Evolutionary conservation across 768 basidiomycete species (phyloP).

Genomic region (Leucocoprinus sp.): DNA sequence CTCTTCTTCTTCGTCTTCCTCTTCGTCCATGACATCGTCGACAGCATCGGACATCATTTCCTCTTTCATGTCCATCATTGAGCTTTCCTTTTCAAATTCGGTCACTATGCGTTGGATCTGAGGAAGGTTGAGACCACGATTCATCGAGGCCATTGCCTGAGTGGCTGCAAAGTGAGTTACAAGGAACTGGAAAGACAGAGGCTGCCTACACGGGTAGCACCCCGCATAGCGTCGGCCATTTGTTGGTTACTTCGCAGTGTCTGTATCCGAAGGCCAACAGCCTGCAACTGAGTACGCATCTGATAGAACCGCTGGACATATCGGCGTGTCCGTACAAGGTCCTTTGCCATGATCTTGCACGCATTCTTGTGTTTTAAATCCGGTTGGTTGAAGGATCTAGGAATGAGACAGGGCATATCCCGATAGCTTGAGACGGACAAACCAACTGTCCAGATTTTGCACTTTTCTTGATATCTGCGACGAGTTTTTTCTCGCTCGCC

Average conservation of each 20-base stretch:
- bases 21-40: slow-evolving; percentile 95
- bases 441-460: slow-evolving; percentile 96
- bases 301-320: slow-evolving; percentile 98
- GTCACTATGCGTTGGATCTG: slow-evolving; percentile 94
- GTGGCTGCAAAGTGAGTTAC: slow-evolving; percentile 4
- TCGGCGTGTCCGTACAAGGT: slow-evolving; percentile 90
- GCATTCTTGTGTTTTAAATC: slow-evolving; percentile 83
- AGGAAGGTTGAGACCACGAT: slow-evolving; percentile 90
- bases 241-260: slow-evolving; percentile 95
- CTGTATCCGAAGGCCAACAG: slow-evolving; percentile 91
- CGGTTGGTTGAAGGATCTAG: slow-evolving; percentile 13
- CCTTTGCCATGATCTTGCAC: slow-evolving; percentile 99
- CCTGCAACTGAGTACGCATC: slow-evolving; percentile 97
- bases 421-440: slow-evolving; percentile 16
- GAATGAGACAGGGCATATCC: background rate
- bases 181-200: slow-evolving; percentile 5
- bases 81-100: slow-evolving; percentile 95
- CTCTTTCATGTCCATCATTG: slow-evolving; percentile 99
- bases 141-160: slow-evolving; percentile 98
- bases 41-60: slow-evolving; percentile 99
- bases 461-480: slow-evolving; percentile 92
- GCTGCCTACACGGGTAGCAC: slow-evolving; percentile 81
- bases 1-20: slow-evolving; percentile 95
- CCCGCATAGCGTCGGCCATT: slow-evolving; percentile 99
- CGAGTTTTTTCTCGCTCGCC: slow-evolving; percentile 93